Base-by-base conservation (phyloP, 805 yeast genomes). In the Saturnispora quitensis region DNA sequence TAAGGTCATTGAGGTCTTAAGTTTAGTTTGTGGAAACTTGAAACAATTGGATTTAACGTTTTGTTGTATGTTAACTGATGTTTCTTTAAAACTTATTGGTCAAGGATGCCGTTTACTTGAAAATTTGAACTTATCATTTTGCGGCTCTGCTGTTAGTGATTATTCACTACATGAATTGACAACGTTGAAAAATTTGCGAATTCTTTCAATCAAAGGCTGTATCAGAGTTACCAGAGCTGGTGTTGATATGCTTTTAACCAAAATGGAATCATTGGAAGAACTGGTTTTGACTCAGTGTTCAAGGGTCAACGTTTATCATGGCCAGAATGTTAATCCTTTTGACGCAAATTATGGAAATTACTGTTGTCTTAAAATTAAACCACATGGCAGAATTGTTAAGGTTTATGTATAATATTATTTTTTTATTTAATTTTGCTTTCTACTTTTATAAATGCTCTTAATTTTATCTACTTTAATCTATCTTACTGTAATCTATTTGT, bases 61-160 rank as follows among this genome's bases (percentile, higher is more conserved):
- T 60, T 86, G 93, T 63, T 85, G 91, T 67, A 83, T 87, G 3
- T 65, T 86, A 45, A 77, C 86, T 9, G 90, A 86, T 60, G 73
- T 78, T 38, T 74, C 90, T 2, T 70, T 86, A 27, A 88, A 85
- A 56, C 79, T 82, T 2, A 64, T 86, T 20, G 75, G 85, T 55
- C 67, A 81, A 17, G 85, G 86, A n/a, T 84, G 89, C 60, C 82
- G 78, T 47, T 64, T 71, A 6, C 64, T 86, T 53, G 63, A 70
- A 43, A 64, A 67, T 20, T 66, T 86, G 54, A 82, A 83, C 57
- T 63, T 85, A 34, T 80, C 87, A 9, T 86, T 84, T 60, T 86
- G 91, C 66, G 91, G 91, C 4, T 76, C 85, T 31, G 90, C 91
- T 1, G 89, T 86, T 5, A 81, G 88, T 60, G 91, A 86, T 59